Percentiles rank a stretch among this genome's conserved stretches.
These are phyloP conservation scores for Omphalotus guepiniiformis DNA, from an alignment of 768 basidiomycete genomes.

Conservation along the genomic window DNA sequence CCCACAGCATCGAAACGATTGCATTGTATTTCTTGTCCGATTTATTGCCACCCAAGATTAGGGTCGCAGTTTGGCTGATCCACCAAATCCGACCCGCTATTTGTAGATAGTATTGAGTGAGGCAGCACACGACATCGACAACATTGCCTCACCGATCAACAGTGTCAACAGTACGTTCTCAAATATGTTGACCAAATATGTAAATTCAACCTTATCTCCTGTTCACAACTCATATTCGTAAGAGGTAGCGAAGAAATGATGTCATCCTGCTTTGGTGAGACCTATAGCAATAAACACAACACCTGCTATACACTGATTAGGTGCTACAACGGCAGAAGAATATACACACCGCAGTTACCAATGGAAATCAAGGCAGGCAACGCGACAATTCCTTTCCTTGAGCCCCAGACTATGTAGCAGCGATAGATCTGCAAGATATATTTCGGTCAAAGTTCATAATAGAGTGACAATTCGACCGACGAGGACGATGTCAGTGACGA, in stretches of 20 bases:
- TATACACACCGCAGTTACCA: slow-evolving; percentile 1
- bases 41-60: too few species aligned
- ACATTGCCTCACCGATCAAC: background rate
- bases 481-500: background rate
- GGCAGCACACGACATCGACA: too few species aligned
- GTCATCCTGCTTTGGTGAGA: background rate
- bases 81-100: slow-evolving; percentile 7
- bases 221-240: background rate
- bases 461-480: too few species aligned
- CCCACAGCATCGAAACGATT: slow-evolving; percentile 6
- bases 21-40: too few species aligned
- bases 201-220: background rate
- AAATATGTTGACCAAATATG: slow-evolving; percentile 5
- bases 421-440: background rate
- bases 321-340: background rate
- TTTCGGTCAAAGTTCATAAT: background rate
- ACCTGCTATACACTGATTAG: background rate
- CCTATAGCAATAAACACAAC: background rate
- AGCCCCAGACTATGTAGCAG: slow-evolving; percentile 6
- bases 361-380: background rate
- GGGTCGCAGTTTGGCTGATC: background rate
- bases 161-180: slow-evolving; percentile 6
- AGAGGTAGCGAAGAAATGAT: background rate
- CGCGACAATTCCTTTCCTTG: background rate
- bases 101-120: background rate